phyloP scores from a whole-genome alignment of 441 rosid species.

The Adansonia gregorii region DNA sequence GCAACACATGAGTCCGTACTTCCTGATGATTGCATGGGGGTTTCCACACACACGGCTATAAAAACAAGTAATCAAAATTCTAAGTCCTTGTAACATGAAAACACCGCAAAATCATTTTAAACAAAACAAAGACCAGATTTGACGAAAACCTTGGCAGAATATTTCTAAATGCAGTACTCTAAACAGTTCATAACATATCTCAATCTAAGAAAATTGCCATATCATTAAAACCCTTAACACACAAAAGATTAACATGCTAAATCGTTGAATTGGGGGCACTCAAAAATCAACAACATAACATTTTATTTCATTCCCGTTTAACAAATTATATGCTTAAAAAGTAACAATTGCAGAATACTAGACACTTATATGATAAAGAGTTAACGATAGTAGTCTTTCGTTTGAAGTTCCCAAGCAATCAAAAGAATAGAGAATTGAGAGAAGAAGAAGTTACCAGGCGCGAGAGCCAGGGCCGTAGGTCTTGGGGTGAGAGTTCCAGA shows the following conservation, averaged over 20 bases:
- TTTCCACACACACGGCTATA: slow-evolving; percentile 89
- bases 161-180: background rate
- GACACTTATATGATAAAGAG: background rate
- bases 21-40: slow-evolving; percentile 76
- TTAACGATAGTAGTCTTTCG: background rate
- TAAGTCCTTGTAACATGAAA: background rate
- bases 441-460: slow-evolving; percentile 42
- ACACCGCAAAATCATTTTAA: background rate
- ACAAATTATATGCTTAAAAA: background rate
- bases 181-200: background rate
- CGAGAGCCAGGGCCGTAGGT: slow-evolving; percentile 77
- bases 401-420: background rate
- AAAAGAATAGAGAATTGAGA: background rate
- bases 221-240: background rate
- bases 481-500: slow-evolving; percentile 82
- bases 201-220: background rate
- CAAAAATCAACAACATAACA: background rate
- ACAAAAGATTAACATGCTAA: background rate
- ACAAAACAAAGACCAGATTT: background rate
- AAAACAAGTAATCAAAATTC: background rate
- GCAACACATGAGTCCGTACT: slow-evolving; percentile 84
- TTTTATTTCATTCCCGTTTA: background rate
- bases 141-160: background rate
- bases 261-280: background rate
- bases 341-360: background rate